Conservation (phyloP, 192 early-diverging fungal species). For the Backusella australiensis region DNA sequence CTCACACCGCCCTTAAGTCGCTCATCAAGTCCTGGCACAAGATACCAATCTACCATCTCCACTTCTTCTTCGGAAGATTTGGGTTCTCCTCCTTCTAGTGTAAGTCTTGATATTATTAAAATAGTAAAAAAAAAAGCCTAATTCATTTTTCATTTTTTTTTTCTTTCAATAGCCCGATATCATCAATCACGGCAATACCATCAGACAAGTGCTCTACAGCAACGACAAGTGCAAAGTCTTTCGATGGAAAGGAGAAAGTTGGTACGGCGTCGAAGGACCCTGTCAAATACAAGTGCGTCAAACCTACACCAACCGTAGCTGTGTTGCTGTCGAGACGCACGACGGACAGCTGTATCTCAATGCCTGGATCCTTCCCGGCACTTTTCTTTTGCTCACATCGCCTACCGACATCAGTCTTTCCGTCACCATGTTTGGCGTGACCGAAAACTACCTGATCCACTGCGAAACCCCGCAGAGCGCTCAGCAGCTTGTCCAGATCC, state of each 20-base stretch:
- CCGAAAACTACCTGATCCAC: constrained; percentile 50
- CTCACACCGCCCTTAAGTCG: constrained; percentile 5
- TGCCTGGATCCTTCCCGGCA: constrained; percentile 52
- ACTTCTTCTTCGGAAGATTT: constrained; percentile 14
- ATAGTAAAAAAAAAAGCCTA: no score
- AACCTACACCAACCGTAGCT: constrained; percentile 40
- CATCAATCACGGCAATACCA: constrained; percentile 28
- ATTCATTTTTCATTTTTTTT: neutral
- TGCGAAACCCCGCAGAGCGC: constrained; percentile 34
- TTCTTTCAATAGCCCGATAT: constrained; percentile 10
- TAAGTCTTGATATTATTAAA: neutral
- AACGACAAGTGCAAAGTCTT: constrained; percentile 46
- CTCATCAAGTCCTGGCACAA: constrained; percentile 5
- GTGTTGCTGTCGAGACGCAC: constrained; percentile 43
- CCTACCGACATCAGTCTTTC: constrained; percentile 47
- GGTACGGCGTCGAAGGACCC: constrained; percentile 48
- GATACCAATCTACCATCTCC: neutral
- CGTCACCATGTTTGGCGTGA: constrained; percentile 33
- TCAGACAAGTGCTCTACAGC: constrained; percentile 32
- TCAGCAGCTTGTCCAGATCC: constrained; percentile 33
- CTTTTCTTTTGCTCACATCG: constrained; percentile 36
- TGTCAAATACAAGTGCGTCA: constrained; percentile 50
- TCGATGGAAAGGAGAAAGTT: constrained; percentile 49
- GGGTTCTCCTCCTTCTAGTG: constrained; percentile 31
- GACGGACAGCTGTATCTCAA: constrained; percentile 48